A percentile compares a stretch with the other conserved stretches of the same genome.
Conservation (phyloP, 169 alveolate species). For the Plasmodium knowlesi region DNA sequence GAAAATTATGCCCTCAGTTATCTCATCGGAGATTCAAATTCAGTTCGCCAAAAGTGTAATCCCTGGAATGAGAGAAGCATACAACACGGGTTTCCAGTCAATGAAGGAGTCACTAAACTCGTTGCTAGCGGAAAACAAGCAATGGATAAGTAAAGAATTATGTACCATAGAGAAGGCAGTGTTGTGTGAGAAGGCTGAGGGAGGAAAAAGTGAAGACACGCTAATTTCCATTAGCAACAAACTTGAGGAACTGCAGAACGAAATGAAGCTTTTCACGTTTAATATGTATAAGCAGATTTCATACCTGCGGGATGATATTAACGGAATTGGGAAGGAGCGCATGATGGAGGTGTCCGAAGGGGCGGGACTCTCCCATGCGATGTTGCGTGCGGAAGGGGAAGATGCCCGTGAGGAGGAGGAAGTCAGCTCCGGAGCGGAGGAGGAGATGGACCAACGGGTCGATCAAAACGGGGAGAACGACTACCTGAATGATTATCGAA, state of each 20-base stretch:
- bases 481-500: neutral
- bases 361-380: neutral
- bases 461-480: neutral
- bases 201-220: constrained; percentile 15
- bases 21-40: constrained; percentile 56
- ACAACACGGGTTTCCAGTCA: constrained; percentile 61
- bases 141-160: constrained; percentile 25
- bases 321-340: neutral
- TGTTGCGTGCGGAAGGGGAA: neutral
- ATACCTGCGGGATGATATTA: constrained; percentile 23
- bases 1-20: constrained; percentile 55
- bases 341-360: neutral
- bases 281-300: constrained; percentile 23
- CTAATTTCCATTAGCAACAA: constrained; percentile 11
- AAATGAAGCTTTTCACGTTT: constrained; percentile 12
- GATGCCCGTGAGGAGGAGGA: neutral
- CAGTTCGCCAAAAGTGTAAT: constrained; percentile 58
- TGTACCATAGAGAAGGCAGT: constrained; percentile 30
- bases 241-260: constrained; percentile 22
- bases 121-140: constrained; percentile 16
- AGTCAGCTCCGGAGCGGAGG: neutral
- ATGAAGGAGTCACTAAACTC: constrained; percentile 29
- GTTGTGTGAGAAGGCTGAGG: constrained; percentile 15
- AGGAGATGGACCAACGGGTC: neutral
- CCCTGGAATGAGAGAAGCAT: constrained; percentile 65